Evolutionary conservation across 768 basidiomycete genomes (phyloP).

Genomic region (Trametopsis cervina): DNA sequence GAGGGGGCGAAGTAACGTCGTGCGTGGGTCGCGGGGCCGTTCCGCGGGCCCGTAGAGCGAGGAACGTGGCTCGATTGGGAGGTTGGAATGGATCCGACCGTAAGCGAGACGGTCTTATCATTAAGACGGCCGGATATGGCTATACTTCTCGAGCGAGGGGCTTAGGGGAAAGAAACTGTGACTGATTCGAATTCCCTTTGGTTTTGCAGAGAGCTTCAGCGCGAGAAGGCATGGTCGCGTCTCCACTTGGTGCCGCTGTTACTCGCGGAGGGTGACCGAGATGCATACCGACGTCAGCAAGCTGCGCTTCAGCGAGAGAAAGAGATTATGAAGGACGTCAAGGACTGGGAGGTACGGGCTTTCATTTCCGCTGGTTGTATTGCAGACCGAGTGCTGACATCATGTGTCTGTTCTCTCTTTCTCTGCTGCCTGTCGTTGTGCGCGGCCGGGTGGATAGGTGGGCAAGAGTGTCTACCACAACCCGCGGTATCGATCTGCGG

Average conservation of each 20-base stretch:
- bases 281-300: conserved; percentile 72
- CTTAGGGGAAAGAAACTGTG: conserved; percentile 35
- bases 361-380: conserved; percentile 18
- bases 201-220: conserved; percentile 91
- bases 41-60: conserved; percentile 48
- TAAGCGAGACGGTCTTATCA: conserved; percentile 43
- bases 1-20: conserved; percentile 28
- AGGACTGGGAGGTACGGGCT: conserved; percentile 84
- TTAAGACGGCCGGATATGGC: conserved; percentile 17
- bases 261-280: conserved; percentile 90
- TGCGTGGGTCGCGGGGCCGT: conserved; percentile 47
- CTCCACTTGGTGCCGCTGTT: conserved; percentile 91
- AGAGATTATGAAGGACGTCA: conserved; percentile 93
- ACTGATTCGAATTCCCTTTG: conserved; percentile 33
- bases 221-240: conserved; percentile 93
- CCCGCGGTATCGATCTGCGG: conserved; percentile 54
- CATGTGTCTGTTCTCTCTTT: conserved; percentile 3
- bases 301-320: conserved; percentile 74
- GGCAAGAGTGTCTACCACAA: conserved; percentile 87
- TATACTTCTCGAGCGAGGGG: conserved; percentile 13
- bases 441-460: conserved; percentile 38
- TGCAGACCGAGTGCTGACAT: conserved; percentile 5
- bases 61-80: conserved; percentile 48
- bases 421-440: conserved; percentile 6
- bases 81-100: conserved; percentile 55